These are phyloP conservation scores for Exserohilum turcica DNA, from an alignment of 2,329 filamentous ascomycete genomes.

Conservation along the genomic window DNA sequence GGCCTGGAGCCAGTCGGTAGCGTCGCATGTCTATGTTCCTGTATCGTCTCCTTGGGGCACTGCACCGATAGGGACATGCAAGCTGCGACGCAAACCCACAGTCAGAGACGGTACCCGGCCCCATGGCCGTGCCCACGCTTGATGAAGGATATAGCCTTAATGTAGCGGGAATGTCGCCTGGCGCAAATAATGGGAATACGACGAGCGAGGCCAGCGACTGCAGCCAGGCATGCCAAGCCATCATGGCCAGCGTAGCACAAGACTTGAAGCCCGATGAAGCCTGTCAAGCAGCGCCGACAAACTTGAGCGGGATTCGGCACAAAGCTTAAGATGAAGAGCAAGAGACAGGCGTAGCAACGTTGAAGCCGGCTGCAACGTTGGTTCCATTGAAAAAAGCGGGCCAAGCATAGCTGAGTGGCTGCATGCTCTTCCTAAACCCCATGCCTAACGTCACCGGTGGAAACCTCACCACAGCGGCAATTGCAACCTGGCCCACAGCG, in stretches of 20 bases:
- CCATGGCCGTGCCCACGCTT: no score
- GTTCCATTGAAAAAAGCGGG: slow-evolving; percentile 33
- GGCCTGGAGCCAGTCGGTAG: not conserved
- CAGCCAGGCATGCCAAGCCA: not conserved
- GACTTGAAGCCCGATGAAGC: not conserved
- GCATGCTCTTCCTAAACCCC: slow-evolving; percentile 7
- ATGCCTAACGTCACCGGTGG: slow-evolving; percentile 24
- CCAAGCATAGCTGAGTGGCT: slow-evolving; percentile 17
- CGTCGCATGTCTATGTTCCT: not conserved
- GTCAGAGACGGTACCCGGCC: not conserved
- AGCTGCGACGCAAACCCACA: not conserved
- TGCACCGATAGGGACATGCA: not conserved
- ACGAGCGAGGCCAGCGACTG: no score
- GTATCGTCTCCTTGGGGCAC: not conserved
- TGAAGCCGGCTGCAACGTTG: slow-evolving; percentile 15
- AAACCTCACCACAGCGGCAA: slow-evolving; percentile 10
- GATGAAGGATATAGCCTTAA: no score
- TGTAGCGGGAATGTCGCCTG: not conserved
- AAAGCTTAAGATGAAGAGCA: slow-evolving; percentile 21
- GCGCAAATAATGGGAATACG: not conserved
- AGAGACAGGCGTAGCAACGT: slow-evolving; percentile 7
- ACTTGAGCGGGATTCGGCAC: slow-evolving; percentile 13
- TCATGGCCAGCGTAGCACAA: slow-evolving; percentile 1
- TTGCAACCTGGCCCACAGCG: slow-evolving; percentile 8
- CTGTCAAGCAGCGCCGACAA: not conserved